Conservation (phyloP, 1,284 basidiomycete genomes). For the Cystobasidium pallidum region DNA sequence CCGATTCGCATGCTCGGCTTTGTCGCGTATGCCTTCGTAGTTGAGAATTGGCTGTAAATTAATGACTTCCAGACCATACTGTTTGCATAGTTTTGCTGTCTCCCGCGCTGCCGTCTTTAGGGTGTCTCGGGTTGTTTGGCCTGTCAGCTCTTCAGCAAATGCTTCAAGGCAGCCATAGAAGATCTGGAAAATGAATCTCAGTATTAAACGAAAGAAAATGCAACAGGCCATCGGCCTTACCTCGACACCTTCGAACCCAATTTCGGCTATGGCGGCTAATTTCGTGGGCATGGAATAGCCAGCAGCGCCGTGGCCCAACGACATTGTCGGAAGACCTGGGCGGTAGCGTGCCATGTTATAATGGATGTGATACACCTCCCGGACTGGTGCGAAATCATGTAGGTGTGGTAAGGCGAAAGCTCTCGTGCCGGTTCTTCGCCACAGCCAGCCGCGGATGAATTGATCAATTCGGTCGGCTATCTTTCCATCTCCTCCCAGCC, state of each 20-base stretch:
- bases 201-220: not conserved
- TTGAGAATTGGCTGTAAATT: conserved; percentile 44
- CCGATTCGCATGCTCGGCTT: conserved; percentile 33
- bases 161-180: conserved; percentile 45
- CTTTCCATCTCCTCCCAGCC: not conserved
- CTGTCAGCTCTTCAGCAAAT: conserved; percentile 16
- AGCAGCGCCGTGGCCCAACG: conserved; percentile 42
- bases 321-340: conserved; percentile 43
- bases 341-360: conserved; percentile 2
- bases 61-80: conserved; percentile 34
- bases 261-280: conserved; percentile 31
- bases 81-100: conserved; percentile 21
- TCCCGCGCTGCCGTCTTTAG: conserved; percentile 37
- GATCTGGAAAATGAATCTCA: conserved; percentile 19
- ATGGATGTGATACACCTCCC: not conserved
- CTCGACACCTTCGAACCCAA: conserved; percentile 43
- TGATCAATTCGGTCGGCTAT: conserved; percentile 1
- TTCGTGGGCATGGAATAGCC: conserved; percentile 41
- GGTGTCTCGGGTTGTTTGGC: conserved; percentile 4
- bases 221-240: not conserved
- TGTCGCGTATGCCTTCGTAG: conserved; percentile 44
- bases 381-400: not conserved
- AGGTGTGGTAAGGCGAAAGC: not conserved
- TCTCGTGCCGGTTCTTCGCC: not conserved
- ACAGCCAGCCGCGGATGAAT: not conserved